Conservation (phyloP, 1,284 basidiomycete species). For the Ganoderma lingzhi region DNA sequence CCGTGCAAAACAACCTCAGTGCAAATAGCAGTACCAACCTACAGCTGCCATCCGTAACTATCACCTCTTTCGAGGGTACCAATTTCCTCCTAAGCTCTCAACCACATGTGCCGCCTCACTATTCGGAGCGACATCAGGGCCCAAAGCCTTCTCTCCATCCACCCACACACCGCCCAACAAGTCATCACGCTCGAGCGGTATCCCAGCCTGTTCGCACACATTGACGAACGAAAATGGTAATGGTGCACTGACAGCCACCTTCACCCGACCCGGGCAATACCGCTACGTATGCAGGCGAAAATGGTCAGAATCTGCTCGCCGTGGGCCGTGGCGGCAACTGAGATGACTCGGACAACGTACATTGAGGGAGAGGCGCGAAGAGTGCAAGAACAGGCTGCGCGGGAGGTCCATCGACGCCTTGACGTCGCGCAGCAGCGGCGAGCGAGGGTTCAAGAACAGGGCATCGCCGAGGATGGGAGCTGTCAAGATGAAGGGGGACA, state of each 20-base stretch:
- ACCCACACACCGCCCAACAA: slow-evolving; percentile 54
- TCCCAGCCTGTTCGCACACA: slow-evolving; percentile 52
- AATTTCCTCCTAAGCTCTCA: background rate
- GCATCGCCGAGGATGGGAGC: slow-evolving; percentile 73
- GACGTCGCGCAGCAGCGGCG: slow-evolving; percentile 39
- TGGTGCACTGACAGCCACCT: slow-evolving; percentile 59
- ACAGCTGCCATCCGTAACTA: background rate
- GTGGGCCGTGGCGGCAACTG: background rate
- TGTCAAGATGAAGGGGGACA: slow-evolving; percentile 36
- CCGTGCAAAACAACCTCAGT: background rate
- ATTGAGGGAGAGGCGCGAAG: slow-evolving; percentile 61
- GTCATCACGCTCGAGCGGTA: slow-evolving; percentile 48
- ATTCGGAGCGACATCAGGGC: background rate
- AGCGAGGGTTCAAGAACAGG: slow-evolving; percentile 50
- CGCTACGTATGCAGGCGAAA: slow-evolving; percentile 47
- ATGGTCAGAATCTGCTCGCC: background rate
- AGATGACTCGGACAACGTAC: slow-evolving; percentile 46
- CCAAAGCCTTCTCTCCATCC: slow-evolving; percentile 47
- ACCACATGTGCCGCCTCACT: background rate
- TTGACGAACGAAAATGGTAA: slow-evolving; percentile 58
- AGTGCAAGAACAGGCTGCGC: slow-evolving; percentile 65
- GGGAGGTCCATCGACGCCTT: slow-evolving; percentile 45
- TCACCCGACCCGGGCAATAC: slow-evolving; percentile 53
- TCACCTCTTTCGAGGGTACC: slow-evolving; percentile 7
- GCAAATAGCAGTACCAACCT: background rate